Evolutionary conservation across 306 rosid genomes (phyloP), one percentile per base, ranked within the genome.

Genomic region (Cyclanthera cordifolia): DNA sequence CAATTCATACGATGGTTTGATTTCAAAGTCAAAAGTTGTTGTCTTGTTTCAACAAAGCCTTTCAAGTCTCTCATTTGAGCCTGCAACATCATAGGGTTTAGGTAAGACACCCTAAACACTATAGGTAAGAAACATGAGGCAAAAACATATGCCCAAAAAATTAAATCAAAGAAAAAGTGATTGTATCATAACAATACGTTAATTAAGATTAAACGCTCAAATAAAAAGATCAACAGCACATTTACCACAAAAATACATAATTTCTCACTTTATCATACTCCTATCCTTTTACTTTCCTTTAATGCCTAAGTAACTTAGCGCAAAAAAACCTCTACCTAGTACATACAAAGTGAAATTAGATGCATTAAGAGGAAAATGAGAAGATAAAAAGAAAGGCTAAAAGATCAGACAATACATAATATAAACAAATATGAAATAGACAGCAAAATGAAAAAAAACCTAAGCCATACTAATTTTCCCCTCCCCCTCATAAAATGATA

Each of bases 1-100:
- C 99, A 93, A 78, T 93, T 93, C 99, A 90, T 90, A 80, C 99
- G 99, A 79, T 93, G 99, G 75, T 90, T 93, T 73, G 99, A 87
- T 87, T 93, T 93, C 75, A 93, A 82, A 53, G 88, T 85, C 82
- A 93, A 73, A 73, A 93, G 99, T 72, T 82, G 94, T 65, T 88
- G 99, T 75, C 99, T 82, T 48, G 99, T 93, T 83, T 93, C 95
- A 79, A 93, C 99, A 90, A 93, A 93, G 58, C 99, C 99, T 37
- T 83, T 53, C 82, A 90, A 84, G 82, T 93, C 99, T 72, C 99
- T 88, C 99, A 93, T 93, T 74, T 93, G 99, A 58, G 96, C 99
- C 99, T 93, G 85, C 32, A 61, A 73, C 51, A 67, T 46, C 14
- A 67, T 50, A 45, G 49, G 49, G 15, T 37, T 37, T 37, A 37